Evolutionary conservation across 1,139 yeast species (phyloP).

Genomic region (Chernovozyma sophiae-reginae): DNA sequence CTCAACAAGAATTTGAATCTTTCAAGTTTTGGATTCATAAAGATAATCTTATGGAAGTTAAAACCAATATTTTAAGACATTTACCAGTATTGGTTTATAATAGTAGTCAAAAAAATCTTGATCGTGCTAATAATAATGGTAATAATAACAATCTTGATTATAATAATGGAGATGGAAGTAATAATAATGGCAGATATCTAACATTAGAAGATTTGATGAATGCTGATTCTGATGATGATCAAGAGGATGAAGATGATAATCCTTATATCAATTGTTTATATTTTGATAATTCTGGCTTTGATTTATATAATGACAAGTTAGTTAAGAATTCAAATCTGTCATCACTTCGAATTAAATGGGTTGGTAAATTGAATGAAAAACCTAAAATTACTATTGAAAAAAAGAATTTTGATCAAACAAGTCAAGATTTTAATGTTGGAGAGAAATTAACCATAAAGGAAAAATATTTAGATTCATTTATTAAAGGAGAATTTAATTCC

Average conservation of each 20-base stretch:
- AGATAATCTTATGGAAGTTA: slow-evolving; percentile 94
- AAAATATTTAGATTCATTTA: slow-evolving; percentile 66
- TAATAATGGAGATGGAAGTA: slow-evolving; percentile 14
- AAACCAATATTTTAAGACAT: slow-evolving; percentile 87
- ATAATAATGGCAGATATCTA: slow-evolving; percentile 1
- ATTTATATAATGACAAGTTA: slow-evolving; percentile 79
- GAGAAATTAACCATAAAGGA: slow-evolving; percentile 68
- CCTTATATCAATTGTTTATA: slow-evolving; percentile 84
- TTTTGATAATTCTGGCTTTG: slow-evolving; percentile 81
- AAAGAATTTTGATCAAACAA: slow-evolving; percentile 59
- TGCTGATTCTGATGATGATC: slow-evolving; percentile 32
- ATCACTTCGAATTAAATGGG: slow-evolving; percentile 85
- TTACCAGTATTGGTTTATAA: slow-evolving; percentile 86
- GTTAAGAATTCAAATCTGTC: slow-evolving; percentile 66
- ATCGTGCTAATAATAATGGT: slow-evolving; percentile 23
- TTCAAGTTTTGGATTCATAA: slow-evolving; percentile 96
- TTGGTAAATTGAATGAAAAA: slow-evolving; percentile 72
- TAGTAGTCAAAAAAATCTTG: slow-evolving; percentile 23
- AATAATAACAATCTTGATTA: slow-evolving; percentile 22
- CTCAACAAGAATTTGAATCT: slow-evolving; percentile 61
- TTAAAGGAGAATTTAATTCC: slow-evolving; percentile 41
- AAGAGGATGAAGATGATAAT: slow-evolving; percentile 40
- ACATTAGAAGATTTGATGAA: slow-evolving; percentile 24
- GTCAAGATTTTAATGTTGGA: slow-evolving; percentile 53
- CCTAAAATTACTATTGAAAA: slow-evolving; percentile 80